Conservation (phyloP, 805 yeast species). For the Saccharomycopsis capsularis region DNA sequence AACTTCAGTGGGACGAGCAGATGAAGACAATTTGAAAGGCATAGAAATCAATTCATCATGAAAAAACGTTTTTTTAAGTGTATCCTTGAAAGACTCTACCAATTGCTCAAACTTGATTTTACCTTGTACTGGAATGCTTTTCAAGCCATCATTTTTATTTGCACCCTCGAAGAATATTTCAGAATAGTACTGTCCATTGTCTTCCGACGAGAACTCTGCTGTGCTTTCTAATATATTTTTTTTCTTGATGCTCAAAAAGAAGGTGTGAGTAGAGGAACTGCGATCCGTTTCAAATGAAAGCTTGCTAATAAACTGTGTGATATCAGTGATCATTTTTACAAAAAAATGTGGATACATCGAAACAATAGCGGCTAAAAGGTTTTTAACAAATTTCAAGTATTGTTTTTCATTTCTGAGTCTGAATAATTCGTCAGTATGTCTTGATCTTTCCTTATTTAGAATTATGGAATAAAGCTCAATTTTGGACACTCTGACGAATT, state of each 20-base stretch:
- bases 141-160: constrained; percentile 15
- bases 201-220: no score
- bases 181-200: no score
- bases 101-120: constrained; percentile 13
- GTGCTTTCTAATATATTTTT: no score
- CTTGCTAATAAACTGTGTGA: no score
- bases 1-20: not conserved
- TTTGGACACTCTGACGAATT: not conserved
- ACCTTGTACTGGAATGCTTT: constrained; percentile 6
- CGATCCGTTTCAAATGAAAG: no score
- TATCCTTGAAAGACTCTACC: constrained; percentile 6
- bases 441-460: not conserved
- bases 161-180: no score
- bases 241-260: no score
- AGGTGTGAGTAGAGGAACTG: no score
- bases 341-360: constrained; percentile 10
- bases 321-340: no score
- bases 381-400: not conserved
- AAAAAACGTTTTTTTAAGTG: constrained; percentile 2
- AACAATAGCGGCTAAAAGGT: not conserved
- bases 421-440: no score
- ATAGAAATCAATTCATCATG: constrained; percentile 1
- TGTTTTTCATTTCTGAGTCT: no score
- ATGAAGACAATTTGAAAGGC: not conserved
- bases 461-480: constrained; percentile 6